A percentile compares a stretch with the other conserved stretches of the same genome.
Evolutionary conservation across 495 filamentous ascomycete genomes (phyloP).

Genomic region (Terfezia claveryi): DNA sequence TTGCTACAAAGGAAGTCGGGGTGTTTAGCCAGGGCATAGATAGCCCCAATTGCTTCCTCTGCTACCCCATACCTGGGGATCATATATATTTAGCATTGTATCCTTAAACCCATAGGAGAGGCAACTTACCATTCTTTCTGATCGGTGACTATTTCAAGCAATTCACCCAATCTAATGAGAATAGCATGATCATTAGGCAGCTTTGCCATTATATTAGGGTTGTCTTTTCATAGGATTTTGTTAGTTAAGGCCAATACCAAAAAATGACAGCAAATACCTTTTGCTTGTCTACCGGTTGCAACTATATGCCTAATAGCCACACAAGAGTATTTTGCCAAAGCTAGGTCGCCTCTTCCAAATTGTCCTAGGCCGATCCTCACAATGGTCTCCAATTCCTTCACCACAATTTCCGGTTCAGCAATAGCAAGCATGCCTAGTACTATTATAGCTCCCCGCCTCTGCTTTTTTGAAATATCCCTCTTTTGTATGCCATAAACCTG

Average conservation of each 20-base stretch:
- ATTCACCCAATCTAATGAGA: constrained; percentile 51
- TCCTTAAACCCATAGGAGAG: too few relatives aligned
- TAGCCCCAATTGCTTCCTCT: constrained; percentile 87
- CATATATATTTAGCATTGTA: neutral
- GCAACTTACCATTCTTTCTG: constrained; percentile 71
- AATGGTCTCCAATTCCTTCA: constrained; percentile 85
- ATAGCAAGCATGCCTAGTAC: constrained; percentile 92
- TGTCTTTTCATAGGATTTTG: constrained; percentile 23
- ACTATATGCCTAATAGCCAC: constrained; percentile 77
- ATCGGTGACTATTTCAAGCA: constrained; percentile 62
- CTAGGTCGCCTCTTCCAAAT: constrained; percentile 58
- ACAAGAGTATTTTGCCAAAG: constrained; percentile 84
- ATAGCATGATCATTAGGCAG: constrained; percentile 84
- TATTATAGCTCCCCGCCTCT: constrained; percentile 82
- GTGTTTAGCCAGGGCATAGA: constrained; percentile 85
- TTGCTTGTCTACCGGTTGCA: constrained; percentile 55
- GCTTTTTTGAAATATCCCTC: constrained; percentile 78
- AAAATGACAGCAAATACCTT: constrained; percentile 19
- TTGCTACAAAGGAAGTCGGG: constrained; percentile 88
- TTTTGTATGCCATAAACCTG: constrained; percentile 89
- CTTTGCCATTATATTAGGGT: constrained; percentile 42
- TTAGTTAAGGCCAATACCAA: neutral
- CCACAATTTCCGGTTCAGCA: constrained; percentile 75
- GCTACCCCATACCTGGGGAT: constrained; percentile 48
- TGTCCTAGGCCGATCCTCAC: constrained; percentile 69